Base-by-base conservation (phyloP, 1,284 basidiomycete species). In the Apiotrichum domesticum region DNA sequence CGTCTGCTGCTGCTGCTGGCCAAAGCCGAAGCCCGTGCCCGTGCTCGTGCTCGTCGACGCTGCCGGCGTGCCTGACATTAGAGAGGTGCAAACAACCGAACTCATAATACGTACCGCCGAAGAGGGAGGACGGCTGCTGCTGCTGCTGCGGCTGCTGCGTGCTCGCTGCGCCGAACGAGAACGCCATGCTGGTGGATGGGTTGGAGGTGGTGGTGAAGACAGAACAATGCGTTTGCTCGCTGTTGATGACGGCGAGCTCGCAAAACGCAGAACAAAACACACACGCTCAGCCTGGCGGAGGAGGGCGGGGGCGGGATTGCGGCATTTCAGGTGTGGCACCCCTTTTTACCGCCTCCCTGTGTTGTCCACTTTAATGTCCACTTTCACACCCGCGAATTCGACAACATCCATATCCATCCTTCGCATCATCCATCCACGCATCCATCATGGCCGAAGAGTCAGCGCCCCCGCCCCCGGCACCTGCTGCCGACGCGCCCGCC, bases 151-250 rank as follows among this genome's bases (percentile, higher is more conserved):
- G 32, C 6, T 2, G 4, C 6, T 32, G 39, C 58, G 37, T 34
- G 50, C n/a, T 46, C 59, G 39, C 51, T 29, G 29, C 29, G 64
- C 65, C 65, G 40, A 66, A 66, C 33, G 65, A 61, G 56, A 66
- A 64, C 32, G 61, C 59, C 65, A 66, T 66, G 48, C 14, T 49
- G 21, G 37, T 39, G 9, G 47, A 6, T 32, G 47, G 10, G 11
- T 15, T 32, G 6, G 37, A 15, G 29, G 29, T 32, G 47, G 13
- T 37, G 55, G 43, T 35, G 34, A 34, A 41, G 40, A 3, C 40
- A 40, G 13, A 29, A 40, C 14, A 51, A 41, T 52, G 37, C 53
- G 45, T 54, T 43, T 44, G 41, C 45, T 49, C 42, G 35, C 21
- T 49, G 47, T 47, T 47, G 51, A 44, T 35, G 41, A 9, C 35